Evolutionary conservation across 805 yeast genomes (phyloP).

Genomic region (Candida bentonensis): DNA sequence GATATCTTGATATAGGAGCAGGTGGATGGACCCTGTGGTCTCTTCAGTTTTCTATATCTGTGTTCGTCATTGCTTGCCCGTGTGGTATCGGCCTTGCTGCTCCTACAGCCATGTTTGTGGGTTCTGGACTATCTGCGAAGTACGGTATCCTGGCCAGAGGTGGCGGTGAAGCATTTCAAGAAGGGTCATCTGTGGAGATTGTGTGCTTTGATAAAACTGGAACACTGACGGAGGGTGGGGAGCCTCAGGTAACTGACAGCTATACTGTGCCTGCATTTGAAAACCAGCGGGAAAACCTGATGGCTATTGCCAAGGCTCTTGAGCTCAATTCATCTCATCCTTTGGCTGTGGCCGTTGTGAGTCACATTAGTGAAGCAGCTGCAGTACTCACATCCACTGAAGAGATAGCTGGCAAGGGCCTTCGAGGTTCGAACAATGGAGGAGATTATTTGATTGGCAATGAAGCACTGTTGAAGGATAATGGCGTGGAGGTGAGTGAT

Average conservation of each 20-base stretch:
- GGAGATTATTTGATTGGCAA: constrained; percentile 39
- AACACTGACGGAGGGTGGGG: constrained; percentile 53
- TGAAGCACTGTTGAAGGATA: constrained; percentile 41
- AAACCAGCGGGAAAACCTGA: constrained; percentile 28
- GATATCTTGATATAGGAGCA: constrained; percentile 46
- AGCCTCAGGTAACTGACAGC: constrained; percentile 40
- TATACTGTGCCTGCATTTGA: constrained; percentile 12
- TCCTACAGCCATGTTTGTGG: constrained; percentile 71
- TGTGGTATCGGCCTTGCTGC: constrained; percentile 80
- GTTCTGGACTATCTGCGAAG: constrained; percentile 66
- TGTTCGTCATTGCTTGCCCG: constrained; percentile 74
- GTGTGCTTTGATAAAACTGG: constrained; percentile 74
- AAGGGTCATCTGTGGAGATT: constrained; percentile 47
- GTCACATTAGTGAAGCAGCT: constrained; percentile 19
- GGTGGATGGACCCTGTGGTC: constrained; percentile 76
- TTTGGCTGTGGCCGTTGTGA: constrained; percentile 42
- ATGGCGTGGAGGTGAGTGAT: constrained; percentile 25
- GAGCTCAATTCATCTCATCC: constrained; percentile 61
- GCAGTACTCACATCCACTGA: constrained; percentile 31
- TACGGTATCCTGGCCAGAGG: constrained; percentile 65
- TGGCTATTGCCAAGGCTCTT: constrained; percentile 32
- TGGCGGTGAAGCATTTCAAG: constrained; percentile 74
- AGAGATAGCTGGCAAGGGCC: constrained; percentile 48
- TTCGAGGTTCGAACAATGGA: constrained; percentile 30
- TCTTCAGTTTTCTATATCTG: constrained; percentile 61